phyloP scores from a whole-genome alignment of 495 filamentous ascomycete genomes.

The Aspergillus avenaceus region DNA sequence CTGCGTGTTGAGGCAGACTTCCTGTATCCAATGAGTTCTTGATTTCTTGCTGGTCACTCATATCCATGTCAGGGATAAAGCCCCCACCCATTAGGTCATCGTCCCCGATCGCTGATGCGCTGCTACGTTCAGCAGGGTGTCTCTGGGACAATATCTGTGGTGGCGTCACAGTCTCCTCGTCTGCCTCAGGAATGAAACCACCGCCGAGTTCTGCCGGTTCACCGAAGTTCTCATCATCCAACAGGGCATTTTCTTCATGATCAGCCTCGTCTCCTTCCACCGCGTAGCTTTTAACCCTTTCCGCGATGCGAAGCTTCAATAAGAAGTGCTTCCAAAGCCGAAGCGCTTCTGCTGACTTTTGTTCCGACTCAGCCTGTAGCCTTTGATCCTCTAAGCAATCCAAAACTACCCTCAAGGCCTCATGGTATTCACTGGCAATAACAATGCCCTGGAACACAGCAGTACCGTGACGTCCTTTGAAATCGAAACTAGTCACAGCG shows the following conservation, averaged over 20 bases:
- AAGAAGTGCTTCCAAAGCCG: constrained; percentile 74
- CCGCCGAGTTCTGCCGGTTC: constrained; percentile 28
- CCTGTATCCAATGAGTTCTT: background rate
- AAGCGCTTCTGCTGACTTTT: constrained; percentile 53
- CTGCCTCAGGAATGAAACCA: constrained; percentile 47
- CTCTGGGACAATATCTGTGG: background rate
- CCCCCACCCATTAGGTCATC: constrained; percentile 19
- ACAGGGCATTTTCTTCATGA: constrained; percentile 20
- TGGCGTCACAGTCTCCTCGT: constrained; percentile 22
- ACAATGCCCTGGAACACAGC: constrained; percentile 74
- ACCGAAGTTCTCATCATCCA: constrained; percentile 10
- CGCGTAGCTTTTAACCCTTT: constrained; percentile 66
- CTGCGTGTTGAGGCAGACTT: background rate
- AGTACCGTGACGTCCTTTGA: constrained; percentile 75
- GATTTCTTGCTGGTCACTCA: background rate
- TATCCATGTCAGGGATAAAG: constrained; percentile 21
- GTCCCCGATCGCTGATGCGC: background rate
- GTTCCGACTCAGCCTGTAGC: constrained; percentile 52
- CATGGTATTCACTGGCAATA: constrained; percentile 63
- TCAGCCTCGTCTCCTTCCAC: constrained; percentile 43
- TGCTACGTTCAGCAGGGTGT: background rate
- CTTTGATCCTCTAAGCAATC: constrained; percentile 58
- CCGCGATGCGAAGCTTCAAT: constrained; percentile 68
- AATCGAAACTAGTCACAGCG: constrained; percentile 86
- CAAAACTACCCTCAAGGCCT: constrained; percentile 67